Evolutionary conservation across 805 yeast species (phyloP).

Genomic region (Teunomyces lycoperdinae): DNA sequence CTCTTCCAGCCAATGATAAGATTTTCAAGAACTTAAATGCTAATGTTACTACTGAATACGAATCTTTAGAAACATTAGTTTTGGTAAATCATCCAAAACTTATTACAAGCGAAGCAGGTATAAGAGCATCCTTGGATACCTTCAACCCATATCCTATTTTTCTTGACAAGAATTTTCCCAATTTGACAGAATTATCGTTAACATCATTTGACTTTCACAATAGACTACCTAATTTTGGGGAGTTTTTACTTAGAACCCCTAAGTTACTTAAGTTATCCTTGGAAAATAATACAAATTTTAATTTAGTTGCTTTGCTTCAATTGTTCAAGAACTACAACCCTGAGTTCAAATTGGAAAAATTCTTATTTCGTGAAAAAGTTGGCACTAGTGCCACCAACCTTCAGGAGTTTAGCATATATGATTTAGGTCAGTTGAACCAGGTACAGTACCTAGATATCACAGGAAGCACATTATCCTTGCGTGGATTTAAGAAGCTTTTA

Average conservation of each 20-base stretch:
- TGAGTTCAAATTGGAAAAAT: conserved; percentile 18
- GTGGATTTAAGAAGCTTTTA: conserved; percentile 12
- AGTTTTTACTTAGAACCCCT: conserved; percentile 18
- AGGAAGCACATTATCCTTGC: conserved; percentile 11
- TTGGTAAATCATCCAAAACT: conserved; percentile 28
- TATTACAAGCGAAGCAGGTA: conserved; percentile 8
- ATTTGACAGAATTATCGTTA: conserved; percentile 23
- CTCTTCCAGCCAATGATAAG: conserved; percentile 16
- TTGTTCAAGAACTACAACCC: conserved; percentile 29
- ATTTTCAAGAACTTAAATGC: conserved; percentile 9
- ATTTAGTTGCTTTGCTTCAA: conserved; percentile 25
- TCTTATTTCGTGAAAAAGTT: conserved; percentile 30
- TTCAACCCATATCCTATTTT: conserved; percentile 26
- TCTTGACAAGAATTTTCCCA: conserved; percentile 18
- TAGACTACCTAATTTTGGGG: conserved; percentile 25
- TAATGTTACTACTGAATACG: not conserved
- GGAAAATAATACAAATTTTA: conserved; percentile 32
- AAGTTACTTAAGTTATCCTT: conserved; percentile 22
- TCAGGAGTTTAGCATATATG: conserved; percentile 21
- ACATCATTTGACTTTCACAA: conserved; percentile 32
- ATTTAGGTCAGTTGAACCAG: conserved; percentile 21
- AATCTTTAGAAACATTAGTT: conserved; percentile 16
- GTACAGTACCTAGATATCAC: conserved; percentile 30
- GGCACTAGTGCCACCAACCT: conserved; percentile 20
- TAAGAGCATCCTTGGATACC: conserved; percentile 13